phyloP scores from a whole-genome alignment of 441 rosid genomes.

The Hypseocharis bilobata region DNA sequence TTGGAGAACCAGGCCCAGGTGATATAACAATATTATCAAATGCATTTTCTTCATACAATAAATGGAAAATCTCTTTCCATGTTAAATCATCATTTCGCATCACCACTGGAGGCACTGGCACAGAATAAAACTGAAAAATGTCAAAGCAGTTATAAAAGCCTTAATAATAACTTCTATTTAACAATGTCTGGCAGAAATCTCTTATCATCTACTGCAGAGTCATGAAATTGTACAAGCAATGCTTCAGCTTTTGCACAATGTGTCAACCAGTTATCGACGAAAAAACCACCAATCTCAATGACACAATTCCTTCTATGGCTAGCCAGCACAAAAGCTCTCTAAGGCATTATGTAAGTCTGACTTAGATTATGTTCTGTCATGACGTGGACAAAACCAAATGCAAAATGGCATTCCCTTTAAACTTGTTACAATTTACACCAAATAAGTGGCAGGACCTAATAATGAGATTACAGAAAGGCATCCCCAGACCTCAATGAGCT shows the following conservation, averaged over 20 bases:
- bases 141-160: conserved; percentile 4
- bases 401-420: background rate
- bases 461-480: no score
- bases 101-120: conserved; percentile 80
- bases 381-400: background rate
- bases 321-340: background rate
- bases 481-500: no score
- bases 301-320: background rate
- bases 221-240: background rate
- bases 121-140: conserved; percentile 17
- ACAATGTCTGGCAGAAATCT: background rate
- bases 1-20: conserved; percentile 95
- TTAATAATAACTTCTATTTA: background rate
- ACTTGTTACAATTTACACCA: background rate
- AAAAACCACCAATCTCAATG: background rate
- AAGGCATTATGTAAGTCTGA: background rate
- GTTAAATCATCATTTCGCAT: conserved; percentile 76
- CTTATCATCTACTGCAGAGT: background rate
- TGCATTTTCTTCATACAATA: conserved; percentile 56
- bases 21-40: conserved; percentile 88
- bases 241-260: background rate
- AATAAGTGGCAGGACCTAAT: background rate
- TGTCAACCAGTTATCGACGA: background rate
- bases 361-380: background rate
- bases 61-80: conserved; percentile 56